Evolutionary conservation across 345 rosid species (phyloP), one percentile per base, ranked within the genome.

Genomic region (Eucalyptus decipiens): DNA sequence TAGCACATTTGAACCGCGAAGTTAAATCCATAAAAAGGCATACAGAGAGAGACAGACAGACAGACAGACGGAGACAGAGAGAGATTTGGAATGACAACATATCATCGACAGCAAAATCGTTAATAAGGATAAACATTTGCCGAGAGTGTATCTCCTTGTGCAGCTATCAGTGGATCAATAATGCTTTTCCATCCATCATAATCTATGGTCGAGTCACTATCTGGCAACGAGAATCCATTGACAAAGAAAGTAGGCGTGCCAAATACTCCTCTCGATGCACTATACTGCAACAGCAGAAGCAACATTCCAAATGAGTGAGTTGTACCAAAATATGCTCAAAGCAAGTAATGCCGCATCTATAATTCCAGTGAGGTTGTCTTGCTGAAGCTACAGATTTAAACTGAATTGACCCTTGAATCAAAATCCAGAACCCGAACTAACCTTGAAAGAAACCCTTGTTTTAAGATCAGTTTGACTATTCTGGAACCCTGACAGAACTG

Each of bases 381-480:
- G 83, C 16, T 40, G 30, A 40, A 76, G 23, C 47, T 40, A 76
- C 28, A 19, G 30, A 40, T 76, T 76, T 37, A 40, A 40, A 40
- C 47, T 21, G 83, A 21, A 40, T 19, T 21, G 83, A 76, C 17
- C 43, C 26, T 76, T 76, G 28, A 76, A 40, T 76, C 45, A 40
- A 76, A 6, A 76, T 76, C 83, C 83, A 76, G 47, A 76, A 76
- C 47, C 24, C 15, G 2, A 50, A 52, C 87, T 92, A 91, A 96
- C 99, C 98, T 94, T 96, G 93, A 96, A 97, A 40, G 99, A 96
- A 86, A 96, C 92, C 90, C 97, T 93, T 30, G 99, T 94, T 91
- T 93, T 88, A 69, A 94, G 95, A 94, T 96, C 96, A 87, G 96
- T 94, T 76, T 89, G 86, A 21, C 91, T 90, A 94, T 92, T 91